Base-by-base conservation (phyloP, 495 filamentous ascomycete genomes). In the Neurospora sp. region DNA sequence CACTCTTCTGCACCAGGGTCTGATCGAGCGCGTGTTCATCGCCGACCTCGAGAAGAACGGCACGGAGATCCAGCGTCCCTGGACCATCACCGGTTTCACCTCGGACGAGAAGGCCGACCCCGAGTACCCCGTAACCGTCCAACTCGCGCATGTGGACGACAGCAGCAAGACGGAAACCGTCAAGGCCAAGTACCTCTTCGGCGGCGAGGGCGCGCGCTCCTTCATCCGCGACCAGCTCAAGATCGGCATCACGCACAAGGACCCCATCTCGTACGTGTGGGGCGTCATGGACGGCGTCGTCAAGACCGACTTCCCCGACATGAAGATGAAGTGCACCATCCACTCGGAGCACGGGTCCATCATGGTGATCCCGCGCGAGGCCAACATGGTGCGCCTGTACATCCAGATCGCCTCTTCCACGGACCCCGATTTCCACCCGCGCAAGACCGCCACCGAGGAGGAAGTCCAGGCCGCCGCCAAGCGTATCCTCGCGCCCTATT, bases 301-400 rank as follows among this genome's bases (percentile, higher is more conserved):
- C 16, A 86, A 90, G 71, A 94, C 91, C 0, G 85, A 92, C 75
- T 94, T 94, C 76, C 91, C 91, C 10, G 91, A 94, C 77, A 87
- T 94, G 76, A 89, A 88, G 93, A 95, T 94, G 86, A 97, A 97
- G 88, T 96, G 93, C 82, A 96, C 91, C 1, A 89, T 94, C 71
- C 88, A 91, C 72, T 90, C 90, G 20, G 83, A 87, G 76, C 79
- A 87, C 48, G 91, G 91, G 27, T 92, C 91, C 16, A 90, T 93
- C 72, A 88, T 94, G 81, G 90, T 91, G 70, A 93, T 94, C 72
- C 91, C 91, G 6, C 87, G 91, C 68, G 91, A 94, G 79, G 81
- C 89, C 44, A 89, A 89, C 76, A 89, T 94, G 88, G 91, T 91
- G 8, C 87, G 91, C 9, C 77, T 93, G 48, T 94, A 94, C 77